Percentiles rank a stretch among this genome's conserved stretches.
Evolutionary conservation across 768 basidiomycete species (phyloP).

Genomic region (Tricholoma terreum): DNA sequence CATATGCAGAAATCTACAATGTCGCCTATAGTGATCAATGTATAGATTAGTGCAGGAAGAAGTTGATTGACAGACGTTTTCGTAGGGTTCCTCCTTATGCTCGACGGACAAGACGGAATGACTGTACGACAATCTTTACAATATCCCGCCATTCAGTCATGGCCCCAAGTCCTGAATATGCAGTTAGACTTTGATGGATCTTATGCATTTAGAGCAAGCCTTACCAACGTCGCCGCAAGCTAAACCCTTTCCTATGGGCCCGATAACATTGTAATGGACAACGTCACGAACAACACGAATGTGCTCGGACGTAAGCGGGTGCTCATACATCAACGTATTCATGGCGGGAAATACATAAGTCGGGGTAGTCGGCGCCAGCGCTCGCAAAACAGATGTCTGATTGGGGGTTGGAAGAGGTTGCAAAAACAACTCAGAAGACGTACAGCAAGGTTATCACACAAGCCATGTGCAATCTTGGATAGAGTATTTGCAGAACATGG

Average conservation of each 20-base stretch:
- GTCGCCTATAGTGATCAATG: too few species aligned
- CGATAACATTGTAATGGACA: constrained; percentile 76
- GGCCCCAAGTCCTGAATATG: constrained; percentile 73
- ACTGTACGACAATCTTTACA: constrained; percentile 64
- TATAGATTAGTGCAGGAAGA: too few species aligned
- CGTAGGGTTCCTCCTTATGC: too few species aligned
- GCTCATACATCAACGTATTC: constrained; percentile 98
- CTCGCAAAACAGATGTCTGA: constrained; percentile 80
- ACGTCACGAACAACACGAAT: constrained; percentile 70
- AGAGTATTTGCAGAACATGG: constrained; percentile 98
- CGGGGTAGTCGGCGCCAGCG: constrained; percentile 77
- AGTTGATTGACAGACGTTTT: too few species aligned
- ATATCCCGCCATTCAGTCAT: constrained; percentile 98
- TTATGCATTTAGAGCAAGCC: constrained; percentile 18
- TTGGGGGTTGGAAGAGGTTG: neutral
- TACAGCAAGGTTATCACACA: constrained; percentile 90
- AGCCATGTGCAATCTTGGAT: constrained; percentile 84
- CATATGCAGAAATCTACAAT: too few species aligned
- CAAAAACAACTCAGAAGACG: constrained; percentile 13
- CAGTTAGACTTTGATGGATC: neutral
- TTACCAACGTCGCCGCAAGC: constrained; percentile 91
- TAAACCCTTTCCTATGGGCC: constrained; percentile 83
- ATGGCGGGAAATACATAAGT: constrained; percentile 95
- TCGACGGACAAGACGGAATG: constrained; percentile 34
- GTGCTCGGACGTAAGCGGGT: constrained; percentile 87